Conservation (phyloP, 768 basidiomycete genomes). For the Rhizopogon vinicolor region DNA sequence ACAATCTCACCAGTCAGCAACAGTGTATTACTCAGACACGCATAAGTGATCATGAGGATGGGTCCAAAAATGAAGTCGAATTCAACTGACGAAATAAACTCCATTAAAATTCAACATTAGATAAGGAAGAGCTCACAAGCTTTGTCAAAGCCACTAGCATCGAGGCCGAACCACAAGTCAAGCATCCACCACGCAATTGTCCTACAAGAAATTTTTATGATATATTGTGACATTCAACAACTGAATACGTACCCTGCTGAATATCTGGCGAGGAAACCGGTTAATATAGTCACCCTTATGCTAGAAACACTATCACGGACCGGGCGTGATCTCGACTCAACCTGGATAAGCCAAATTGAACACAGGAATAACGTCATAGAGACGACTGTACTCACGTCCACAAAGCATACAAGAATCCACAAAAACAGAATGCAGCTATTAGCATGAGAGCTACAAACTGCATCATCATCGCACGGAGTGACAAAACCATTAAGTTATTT, state of each 20-base stretch:
- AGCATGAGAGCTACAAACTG: slow-evolving; percentile 84
- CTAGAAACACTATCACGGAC: slow-evolving; percentile 29
- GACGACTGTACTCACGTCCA: slow-evolving; percentile 68
- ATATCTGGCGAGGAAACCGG: slow-evolving; percentile 18
- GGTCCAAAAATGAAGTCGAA: slow-evolving; percentile 92
- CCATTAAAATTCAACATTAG: slow-evolving; percentile 1
- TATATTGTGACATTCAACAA: not conserved
- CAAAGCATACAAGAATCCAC: slow-evolving; percentile 88
- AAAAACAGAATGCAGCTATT: slow-evolving; percentile 87
- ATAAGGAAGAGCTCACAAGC: slow-evolving; percentile 51
- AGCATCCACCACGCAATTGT: slow-evolving; percentile 95
- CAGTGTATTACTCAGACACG: slow-evolving; percentile 88
- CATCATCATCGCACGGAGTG: slow-evolving; percentile 86
- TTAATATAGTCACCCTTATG: not conserved
- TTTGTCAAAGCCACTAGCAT: slow-evolving; percentile 82
- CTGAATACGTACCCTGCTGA: slow-evolving; percentile 30
- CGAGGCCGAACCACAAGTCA: slow-evolving; percentile 92
- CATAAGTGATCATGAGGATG: slow-evolving; percentile 85
- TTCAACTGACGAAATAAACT: slow-evolving; percentile 34
- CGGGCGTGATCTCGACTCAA: slow-evolving; percentile 56
- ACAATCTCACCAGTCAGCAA: slow-evolving; percentile 72
- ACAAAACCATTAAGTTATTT: slow-evolving; percentile 74
- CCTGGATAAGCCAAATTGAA: slow-evolving; percentile 28
- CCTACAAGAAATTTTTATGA: slow-evolving; percentile 22
- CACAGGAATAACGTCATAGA: not conserved